Evolutionary conservation across 2,329 filamentous ascomycete species (phyloP).

Genomic region (Neofusicoccum ribis): DNA sequence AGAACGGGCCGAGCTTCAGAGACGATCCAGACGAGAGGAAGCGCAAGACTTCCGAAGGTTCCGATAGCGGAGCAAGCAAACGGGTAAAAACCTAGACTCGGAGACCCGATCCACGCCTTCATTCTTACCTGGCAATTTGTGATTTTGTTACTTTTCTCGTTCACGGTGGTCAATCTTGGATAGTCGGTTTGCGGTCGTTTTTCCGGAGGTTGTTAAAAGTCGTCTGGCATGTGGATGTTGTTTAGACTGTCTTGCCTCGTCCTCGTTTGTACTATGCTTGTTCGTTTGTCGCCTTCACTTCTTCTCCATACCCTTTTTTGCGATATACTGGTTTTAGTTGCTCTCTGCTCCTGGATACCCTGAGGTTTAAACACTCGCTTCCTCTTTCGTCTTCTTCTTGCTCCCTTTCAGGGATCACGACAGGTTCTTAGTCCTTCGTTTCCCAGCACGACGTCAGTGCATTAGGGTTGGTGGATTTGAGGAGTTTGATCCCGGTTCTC

Average conservation of each 20-base stretch:
- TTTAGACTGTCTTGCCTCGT: constrained; percentile 8
- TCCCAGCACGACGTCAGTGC: constrained; percentile 4
- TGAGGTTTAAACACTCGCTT: constrained; percentile 18
- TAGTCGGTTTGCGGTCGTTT: neutral
- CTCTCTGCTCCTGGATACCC: constrained; percentile 20
- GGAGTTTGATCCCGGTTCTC: constrained; percentile 12
- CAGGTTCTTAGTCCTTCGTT: constrained; percentile 1
- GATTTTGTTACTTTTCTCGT: neutral
- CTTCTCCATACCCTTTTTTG: constrained; percentile 17
- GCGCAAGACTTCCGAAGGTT: constrained; percentile 39
- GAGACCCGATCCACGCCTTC: neutral
- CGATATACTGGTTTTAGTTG: constrained; percentile 15
- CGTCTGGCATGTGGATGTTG: constrained; percentile 16
- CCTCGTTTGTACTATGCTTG: constrained; percentile 13
- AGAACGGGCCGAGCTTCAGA: constrained; percentile 45
- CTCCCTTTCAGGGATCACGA: neutral
- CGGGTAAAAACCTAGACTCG: constrained; percentile 35
- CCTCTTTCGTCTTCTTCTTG: neutral
- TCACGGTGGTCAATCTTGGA: neutral
- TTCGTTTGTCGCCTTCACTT: constrained; percentile 4
- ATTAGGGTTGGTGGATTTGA: constrained; percentile 6
- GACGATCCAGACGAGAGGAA: constrained; percentile 42
- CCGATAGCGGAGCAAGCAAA: constrained; percentile 37
- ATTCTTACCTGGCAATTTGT: neutral
- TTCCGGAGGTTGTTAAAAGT: constrained; percentile 1